phyloP scores from a whole-genome alignment of 208 protist species.

The Endotrypanum monterogeii region DNA sequence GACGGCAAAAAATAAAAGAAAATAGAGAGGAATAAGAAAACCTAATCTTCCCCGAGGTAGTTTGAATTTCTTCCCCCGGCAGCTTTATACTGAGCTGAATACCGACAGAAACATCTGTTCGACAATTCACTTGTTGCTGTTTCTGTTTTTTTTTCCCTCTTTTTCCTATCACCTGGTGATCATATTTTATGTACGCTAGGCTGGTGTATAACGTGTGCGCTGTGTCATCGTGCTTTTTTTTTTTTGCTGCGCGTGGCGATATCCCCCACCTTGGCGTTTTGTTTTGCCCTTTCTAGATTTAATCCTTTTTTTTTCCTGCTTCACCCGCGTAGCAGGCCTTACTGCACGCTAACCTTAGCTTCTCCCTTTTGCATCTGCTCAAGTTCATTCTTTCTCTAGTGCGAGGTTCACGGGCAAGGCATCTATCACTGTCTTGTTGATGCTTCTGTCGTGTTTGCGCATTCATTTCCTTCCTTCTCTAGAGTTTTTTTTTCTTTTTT shows the following conservation, averaged over 20 bases:
- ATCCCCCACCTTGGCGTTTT: too few species aligned
- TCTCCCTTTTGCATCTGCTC: neutral
- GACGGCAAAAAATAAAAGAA: neutral
- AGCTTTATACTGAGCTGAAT: neutral
- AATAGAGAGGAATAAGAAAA: neutral
- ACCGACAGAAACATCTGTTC: neutral
- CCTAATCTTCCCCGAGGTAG: too few species aligned
- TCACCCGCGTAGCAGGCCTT: too few species aligned
- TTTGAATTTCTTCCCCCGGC: neutral
- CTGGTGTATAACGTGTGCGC: neutral
- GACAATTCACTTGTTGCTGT: neutral
- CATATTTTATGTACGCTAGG: neutral
- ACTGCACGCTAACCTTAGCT: too few species aligned
- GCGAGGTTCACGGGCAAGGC: neutral
- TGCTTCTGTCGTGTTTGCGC: neutral
- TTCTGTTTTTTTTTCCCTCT: neutral
- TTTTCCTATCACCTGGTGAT: neutral
- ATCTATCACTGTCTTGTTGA: neutral
- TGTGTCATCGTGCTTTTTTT: neutral
- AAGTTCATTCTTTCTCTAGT: neutral
- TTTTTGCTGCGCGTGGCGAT: neutral
- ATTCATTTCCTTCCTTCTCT: neutral
- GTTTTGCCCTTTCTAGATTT: too few species aligned
- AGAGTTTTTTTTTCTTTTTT: neutral
- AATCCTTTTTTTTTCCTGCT: too few species aligned